Evolutionary conservation across 2,329 filamentous ascomycete species (phyloP).

Genomic region (Neonectria coccinea): DNA sequence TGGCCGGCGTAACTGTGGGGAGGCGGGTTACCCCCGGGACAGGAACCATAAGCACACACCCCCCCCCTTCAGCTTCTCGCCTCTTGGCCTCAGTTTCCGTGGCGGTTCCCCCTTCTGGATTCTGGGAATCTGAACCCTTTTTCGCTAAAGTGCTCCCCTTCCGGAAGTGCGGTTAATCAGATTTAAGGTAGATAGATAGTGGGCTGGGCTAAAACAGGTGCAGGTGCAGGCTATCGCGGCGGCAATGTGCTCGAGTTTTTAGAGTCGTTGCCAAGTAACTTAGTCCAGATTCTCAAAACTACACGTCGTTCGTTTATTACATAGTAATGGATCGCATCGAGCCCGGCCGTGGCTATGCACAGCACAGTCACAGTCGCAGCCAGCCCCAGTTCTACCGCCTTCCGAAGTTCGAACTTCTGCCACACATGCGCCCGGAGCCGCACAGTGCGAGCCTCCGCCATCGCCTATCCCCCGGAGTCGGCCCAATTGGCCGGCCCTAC

Average conservation of each 20-base stretch:
- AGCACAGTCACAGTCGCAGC: conserved; percentile 10
- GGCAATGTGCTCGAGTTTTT: neutral
- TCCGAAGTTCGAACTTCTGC: conserved; percentile 15
- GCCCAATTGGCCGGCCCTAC: conserved; percentile 46
- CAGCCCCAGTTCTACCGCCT: conserved; percentile 23
- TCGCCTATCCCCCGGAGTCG: conserved; percentile 35
- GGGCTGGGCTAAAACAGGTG: neutral
- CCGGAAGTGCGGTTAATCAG: conserved; percentile 20
- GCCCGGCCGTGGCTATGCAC: neutral
- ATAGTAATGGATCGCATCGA: neutral
- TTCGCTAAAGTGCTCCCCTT: conserved; percentile 30
- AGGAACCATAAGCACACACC: neutral
- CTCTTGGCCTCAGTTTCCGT: neutral
- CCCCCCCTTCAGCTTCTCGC: conserved; percentile 4
- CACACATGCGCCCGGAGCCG: conserved; percentile 16
- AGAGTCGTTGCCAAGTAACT: neutral
- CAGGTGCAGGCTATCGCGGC: neutral
- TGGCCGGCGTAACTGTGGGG: conserved; percentile 71
- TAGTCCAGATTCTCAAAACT: neutral
- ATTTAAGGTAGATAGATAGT: neutral
- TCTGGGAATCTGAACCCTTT: conserved; percentile 18
- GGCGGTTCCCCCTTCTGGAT: neutral
- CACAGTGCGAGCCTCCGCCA: conserved; percentile 38
- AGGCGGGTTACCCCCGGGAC: conserved; percentile 23
- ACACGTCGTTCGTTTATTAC: neutral